Percentiles rank a stretch among this genome's conserved stretches.
Evolutionary conservation across 73 alveolate species (phyloP).

Genomic region (Vitrella brassicaformis): DNA sequence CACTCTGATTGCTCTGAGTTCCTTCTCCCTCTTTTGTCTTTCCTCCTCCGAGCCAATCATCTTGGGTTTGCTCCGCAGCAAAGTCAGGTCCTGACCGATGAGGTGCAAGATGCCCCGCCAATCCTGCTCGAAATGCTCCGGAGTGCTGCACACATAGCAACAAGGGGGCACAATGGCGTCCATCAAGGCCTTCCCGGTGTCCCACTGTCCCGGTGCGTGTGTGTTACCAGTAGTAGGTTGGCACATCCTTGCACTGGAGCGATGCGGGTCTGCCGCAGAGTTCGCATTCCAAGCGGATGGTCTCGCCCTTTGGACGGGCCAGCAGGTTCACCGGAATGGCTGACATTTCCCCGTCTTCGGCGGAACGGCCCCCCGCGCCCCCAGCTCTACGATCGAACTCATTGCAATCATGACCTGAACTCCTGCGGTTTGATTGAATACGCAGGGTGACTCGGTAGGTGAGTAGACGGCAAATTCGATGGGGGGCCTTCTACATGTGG

Average conservation of each 20-base stretch:
- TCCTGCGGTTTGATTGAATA: too few relatives aligned
- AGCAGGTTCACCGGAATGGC: background rate
- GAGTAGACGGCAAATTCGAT: too few relatives aligned
- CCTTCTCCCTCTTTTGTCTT: conserved; percentile 18
- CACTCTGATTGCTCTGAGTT: background rate
- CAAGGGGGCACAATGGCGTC: too few relatives aligned
- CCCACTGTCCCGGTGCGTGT: too few relatives aligned
- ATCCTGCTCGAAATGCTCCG: conserved; percentile 21
- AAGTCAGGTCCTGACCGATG: conserved; percentile 25
- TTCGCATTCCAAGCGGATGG: background rate
- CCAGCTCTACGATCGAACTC: too few relatives aligned
- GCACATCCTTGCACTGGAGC: background rate
- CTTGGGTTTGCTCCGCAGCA: conserved; percentile 23
- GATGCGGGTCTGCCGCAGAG: background rate
- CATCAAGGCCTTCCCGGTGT: too few relatives aligned
- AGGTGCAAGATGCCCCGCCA: conserved; percentile 33
- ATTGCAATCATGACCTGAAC: too few relatives aligned
- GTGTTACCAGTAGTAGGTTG: background rate
- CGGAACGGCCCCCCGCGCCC: too few relatives aligned
- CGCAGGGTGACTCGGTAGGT: too few relatives aligned
- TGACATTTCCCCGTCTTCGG: background rate
- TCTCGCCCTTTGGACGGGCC: background rate
- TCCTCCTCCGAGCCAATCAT: conserved; percentile 30
- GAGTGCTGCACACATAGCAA: too few relatives aligned
- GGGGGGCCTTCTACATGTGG: too few relatives aligned